A percentile compares a stretch with the other conserved stretches of the same genome.
Conservation (phyloP, 306 rosid species). For the Cicer yamashitae region DNA sequence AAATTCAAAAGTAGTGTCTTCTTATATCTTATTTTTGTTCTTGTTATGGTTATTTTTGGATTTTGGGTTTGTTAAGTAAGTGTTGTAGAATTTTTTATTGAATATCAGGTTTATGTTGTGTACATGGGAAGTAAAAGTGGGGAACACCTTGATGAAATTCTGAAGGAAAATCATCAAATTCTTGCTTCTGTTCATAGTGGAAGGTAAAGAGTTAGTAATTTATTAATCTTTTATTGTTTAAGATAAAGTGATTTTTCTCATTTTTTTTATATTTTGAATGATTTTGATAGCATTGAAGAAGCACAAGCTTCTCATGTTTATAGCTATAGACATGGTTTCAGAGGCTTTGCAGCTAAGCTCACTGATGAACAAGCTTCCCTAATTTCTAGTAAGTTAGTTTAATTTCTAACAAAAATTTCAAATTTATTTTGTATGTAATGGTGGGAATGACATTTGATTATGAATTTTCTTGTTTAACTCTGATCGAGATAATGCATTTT, state of each 20-base stretch:
- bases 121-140: conserved; percentile 87
- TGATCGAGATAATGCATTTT: no score
- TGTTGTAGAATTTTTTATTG: conserved; percentile 35
- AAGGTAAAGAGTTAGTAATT: conserved; percentile 52
- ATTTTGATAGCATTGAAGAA: conserved; percentile 60
- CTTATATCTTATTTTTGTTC: background rate
- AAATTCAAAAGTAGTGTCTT: background rate
- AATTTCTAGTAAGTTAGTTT: conserved; percentile 63
- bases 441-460: no score
- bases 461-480: no score
- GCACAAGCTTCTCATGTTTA: conserved; percentile 78
- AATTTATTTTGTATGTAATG: no score
- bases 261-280: background rate
- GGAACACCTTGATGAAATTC: conserved; percentile 60
- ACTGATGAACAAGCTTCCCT: conserved; percentile 70
- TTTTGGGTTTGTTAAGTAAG: conserved; percentile 18
- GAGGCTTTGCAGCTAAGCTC: conserved; percentile 86
- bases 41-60: conserved; percentile 5
- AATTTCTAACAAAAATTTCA: no score
- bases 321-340: conserved; percentile 75
- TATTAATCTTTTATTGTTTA: background rate
- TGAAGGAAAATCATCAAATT: conserved; percentile 66
- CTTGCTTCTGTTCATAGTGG: conserved; percentile 76
- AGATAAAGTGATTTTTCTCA: background rate
- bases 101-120: conserved; percentile 74